phyloP scores from a whole-genome alignment of 768 basidiomycete species.

The Hygrophorus pudorinus region DNA sequence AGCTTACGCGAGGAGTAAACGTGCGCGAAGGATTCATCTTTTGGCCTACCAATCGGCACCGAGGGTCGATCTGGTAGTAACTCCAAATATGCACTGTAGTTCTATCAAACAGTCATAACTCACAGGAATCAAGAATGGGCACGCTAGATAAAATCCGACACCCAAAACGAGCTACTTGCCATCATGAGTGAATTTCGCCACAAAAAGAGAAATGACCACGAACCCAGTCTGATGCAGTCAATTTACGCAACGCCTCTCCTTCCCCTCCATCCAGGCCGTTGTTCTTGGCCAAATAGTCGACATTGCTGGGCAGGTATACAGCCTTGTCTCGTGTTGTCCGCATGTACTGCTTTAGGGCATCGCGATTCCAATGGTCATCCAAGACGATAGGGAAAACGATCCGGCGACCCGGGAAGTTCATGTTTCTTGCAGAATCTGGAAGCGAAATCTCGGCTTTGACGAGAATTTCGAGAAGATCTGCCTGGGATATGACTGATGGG shows the following conservation, averaged over 20 bases:
- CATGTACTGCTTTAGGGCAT: slow-evolving; percentile 50
- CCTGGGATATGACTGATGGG: slow-evolving; percentile 30
- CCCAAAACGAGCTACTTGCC: slow-evolving; percentile 43
- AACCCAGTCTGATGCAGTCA: slow-evolving; percentile 44
- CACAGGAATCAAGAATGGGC: slow-evolving; percentile 53
- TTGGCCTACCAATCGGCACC: slow-evolving; percentile 50
- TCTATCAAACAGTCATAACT: slow-evolving; percentile 7
- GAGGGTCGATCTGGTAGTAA: slow-evolving; percentile 41
- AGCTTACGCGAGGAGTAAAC: slow-evolving; percentile 46
- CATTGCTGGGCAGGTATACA: slow-evolving; percentile 58
- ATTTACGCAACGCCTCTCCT: slow-evolving; percentile 32
- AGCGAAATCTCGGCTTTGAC: slow-evolving; percentile 27
- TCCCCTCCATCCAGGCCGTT: slow-evolving; percentile 41
- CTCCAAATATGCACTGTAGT: background rate
- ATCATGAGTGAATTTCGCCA: slow-evolving; percentile 2
- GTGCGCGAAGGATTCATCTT: slow-evolving; percentile 72
- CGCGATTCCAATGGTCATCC: slow-evolving; percentile 47
- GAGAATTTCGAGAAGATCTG: slow-evolving; percentile 31
- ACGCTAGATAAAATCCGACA: slow-evolving; percentile 55
- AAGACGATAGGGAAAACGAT: slow-evolving; percentile 55
- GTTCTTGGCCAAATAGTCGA: slow-evolving; percentile 55
- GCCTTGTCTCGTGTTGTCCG: slow-evolving; percentile 42
- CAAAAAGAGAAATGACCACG: background rate
- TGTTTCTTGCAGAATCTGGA: slow-evolving; percentile 29
- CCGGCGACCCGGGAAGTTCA: slow-evolving; percentile 39